Conservation (phyloP, 1,139 yeast genomes). For the Pichia sp. region DNA sequence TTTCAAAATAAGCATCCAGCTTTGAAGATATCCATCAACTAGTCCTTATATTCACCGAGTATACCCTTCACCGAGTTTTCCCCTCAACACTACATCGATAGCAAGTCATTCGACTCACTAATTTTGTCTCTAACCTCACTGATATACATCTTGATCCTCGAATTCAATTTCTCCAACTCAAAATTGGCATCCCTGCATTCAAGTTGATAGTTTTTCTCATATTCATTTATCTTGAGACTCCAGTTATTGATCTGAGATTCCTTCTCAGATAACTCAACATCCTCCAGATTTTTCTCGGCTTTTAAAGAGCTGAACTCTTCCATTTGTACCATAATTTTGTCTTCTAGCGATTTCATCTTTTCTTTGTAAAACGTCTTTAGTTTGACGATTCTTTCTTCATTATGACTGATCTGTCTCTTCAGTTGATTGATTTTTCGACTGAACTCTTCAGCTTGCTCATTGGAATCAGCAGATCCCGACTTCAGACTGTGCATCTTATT, state of each 20-base stretch:
- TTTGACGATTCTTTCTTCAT: slow-evolving; percentile 34
- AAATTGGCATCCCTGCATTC: slow-evolving; percentile 48
- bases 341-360: slow-evolving; percentile 41
- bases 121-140: slow-evolving; percentile 39
- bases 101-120: slow-evolving; percentile 9
- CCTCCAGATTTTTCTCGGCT: slow-evolving; percentile 43
- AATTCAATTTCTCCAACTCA: slow-evolving; percentile 47
- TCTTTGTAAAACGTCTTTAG: slow-evolving; percentile 47
- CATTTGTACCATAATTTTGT: slow-evolving; percentile 39
- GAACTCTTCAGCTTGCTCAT: slow-evolving; percentile 38
- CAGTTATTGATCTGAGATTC: slow-evolving; percentile 38
- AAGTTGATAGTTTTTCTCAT: slow-evolving; percentile 38
- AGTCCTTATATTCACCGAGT: no score
- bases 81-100: no score
- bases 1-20: no score
- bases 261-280: slow-evolving; percentile 42
- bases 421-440: slow-evolving; percentile 42
- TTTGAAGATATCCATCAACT: no score
- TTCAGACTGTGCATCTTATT: slow-evolving; percentile 33
- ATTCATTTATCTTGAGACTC: slow-evolving; percentile 37
- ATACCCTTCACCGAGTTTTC: no score
- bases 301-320: slow-evolving; percentile 39
- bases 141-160: slow-evolving; percentile 42
- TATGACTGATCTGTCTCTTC: slow-evolving; percentile 43
- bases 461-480: slow-evolving; percentile 40